Evolutionary conservation across 2,329 filamentous ascomycete species (phyloP).

Genomic region (Ophiostoma novo-ulmi): DNA sequence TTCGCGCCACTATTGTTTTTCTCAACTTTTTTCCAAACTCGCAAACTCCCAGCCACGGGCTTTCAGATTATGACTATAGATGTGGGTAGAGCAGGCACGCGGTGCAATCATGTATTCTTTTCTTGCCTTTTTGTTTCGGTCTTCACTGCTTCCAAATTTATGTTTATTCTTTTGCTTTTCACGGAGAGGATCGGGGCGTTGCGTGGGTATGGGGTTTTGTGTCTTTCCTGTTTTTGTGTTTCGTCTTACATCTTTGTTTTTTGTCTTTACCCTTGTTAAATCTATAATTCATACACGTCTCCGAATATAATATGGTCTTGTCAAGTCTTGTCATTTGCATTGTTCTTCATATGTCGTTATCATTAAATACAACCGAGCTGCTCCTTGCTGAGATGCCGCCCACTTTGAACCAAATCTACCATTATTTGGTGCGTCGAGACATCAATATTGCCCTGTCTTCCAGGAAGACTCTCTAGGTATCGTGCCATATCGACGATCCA

Average conservation of each 20-base stretch:
- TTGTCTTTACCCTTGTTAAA: not conserved
- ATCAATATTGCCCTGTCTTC: slow-evolving; percentile 18
- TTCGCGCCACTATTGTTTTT: not conserved
- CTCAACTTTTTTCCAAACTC: not conserved
- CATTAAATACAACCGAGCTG: slow-evolving; percentile 20
- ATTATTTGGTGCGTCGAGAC: slow-evolving; percentile 28
- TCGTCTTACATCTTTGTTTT: not conserved
- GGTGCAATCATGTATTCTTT: not conserved
- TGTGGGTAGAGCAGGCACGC: not conserved
- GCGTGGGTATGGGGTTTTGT: not conserved
- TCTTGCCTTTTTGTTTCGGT: not conserved
- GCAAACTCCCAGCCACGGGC: not conserved
- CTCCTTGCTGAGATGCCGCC: not conserved
- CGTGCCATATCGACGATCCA: slow-evolving; percentile 31
- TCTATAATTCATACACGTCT: slow-evolving; percentile 3
- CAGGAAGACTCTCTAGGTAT: slow-evolving; percentile 24
- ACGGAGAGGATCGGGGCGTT: not conserved
- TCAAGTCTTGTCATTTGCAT: not conserved
- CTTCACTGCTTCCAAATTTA: not conserved
- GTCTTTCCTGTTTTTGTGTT: not conserved
- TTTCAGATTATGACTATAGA: slow-evolving; percentile 7
- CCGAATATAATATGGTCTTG: slow-evolving; percentile 2
- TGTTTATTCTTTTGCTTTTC: not conserved
- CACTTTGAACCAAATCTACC: slow-evolving; percentile 29
- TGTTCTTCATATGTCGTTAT: not conserved